Percentiles rank a stretch among this genome's conserved stretches.
These are phyloP conservation scores for Lodderomyces elongisporus DNA, from an alignment of 1,139 yeast species.

Conservation along the genomic window DNA sequence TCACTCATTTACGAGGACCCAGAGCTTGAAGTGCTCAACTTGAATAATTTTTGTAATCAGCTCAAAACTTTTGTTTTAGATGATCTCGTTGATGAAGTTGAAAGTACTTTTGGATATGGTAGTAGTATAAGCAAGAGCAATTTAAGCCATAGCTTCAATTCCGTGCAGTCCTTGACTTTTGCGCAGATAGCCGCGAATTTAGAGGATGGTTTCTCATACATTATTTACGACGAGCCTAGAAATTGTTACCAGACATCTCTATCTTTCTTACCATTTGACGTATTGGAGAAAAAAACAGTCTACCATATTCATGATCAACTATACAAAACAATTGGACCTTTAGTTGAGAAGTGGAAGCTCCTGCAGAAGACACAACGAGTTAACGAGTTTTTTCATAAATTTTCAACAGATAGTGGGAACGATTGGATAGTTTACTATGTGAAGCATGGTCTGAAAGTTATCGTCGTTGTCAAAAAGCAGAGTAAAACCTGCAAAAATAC, in stretches of 20 bases:
- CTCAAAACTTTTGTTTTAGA: too few relatives aligned
- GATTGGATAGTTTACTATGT: slow-evolving; percentile 46
- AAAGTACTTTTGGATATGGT: too few relatives aligned
- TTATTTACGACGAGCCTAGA: slow-evolving; percentile 26
- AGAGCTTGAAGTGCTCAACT: too few relatives aligned
- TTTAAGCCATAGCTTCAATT: too few relatives aligned
- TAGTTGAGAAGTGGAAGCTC: slow-evolving; percentile 17
- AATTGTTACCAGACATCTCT: slow-evolving; percentile 33
- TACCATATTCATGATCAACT: slow-evolving; percentile 34
- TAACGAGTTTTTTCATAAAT: slow-evolving; percentile 40
- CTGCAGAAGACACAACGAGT: slow-evolving; percentile 16
- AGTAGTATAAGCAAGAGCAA: too few relatives aligned
- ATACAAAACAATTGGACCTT: slow-evolving; percentile 21
- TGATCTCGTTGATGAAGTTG: too few relatives aligned
- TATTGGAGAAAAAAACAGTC: neutral
- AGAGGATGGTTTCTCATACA: slow-evolving; percentile 36
- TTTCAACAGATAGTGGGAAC: slow-evolving; percentile 32
- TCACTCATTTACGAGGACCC: too few relatives aligned
- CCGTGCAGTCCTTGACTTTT: neutral
- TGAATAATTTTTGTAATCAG: too few relatives aligned
- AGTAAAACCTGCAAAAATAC: slow-evolving; percentile 16
- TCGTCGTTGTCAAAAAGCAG: slow-evolving; percentile 35
- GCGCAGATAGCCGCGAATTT: too few relatives aligned
- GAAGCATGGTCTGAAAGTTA: slow-evolving; percentile 25
- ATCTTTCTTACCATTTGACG: slow-evolving; percentile 30